Evolutionary conservation across 139 green algal genomes (phyloP).

Genomic region (Picochlorum sp.): DNA sequence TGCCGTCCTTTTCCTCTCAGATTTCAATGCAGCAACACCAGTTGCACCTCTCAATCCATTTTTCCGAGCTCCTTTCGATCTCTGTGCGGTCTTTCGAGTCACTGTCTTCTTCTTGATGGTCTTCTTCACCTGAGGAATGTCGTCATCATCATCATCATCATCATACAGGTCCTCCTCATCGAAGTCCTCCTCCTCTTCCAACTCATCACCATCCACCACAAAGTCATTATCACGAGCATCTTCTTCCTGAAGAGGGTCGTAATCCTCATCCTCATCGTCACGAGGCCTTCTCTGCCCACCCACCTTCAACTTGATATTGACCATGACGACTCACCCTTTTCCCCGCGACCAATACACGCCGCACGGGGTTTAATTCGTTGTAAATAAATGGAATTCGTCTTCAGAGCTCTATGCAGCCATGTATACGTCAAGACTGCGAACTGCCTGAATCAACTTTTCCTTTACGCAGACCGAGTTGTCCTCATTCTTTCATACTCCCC

Average conservation of each 20-base stretch:
- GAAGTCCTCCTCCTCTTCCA: conserved; percentile 30
- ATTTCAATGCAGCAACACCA: background rate
- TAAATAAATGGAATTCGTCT: too few species aligned
- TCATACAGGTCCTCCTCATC: background rate
- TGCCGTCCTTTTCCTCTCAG: background rate
- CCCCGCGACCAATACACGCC: too few species aligned
- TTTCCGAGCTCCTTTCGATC: background rate
- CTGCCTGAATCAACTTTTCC: too few species aligned
- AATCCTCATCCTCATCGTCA: conserved; percentile 1
- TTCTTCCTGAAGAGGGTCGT: background rate
- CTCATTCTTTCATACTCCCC: too few species aligned
- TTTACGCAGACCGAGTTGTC: too few species aligned
- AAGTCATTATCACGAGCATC: background rate
- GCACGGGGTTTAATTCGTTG: too few species aligned
- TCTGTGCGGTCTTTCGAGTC: background rate
- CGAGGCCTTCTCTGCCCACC: background rate
- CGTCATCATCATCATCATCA: background rate
- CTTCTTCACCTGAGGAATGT: background rate
- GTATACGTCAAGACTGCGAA: too few species aligned
- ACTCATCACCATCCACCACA: background rate
- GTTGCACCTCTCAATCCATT: background rate
- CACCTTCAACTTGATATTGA: too few species aligned
- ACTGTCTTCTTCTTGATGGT: background rate
- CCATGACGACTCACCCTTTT: too few species aligned
- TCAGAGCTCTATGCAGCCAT: too few species aligned